Evolutionary conservation across 2,329 filamentous ascomycete species (phyloP).

Genomic region (Mollisiaceae sp.): DNA sequence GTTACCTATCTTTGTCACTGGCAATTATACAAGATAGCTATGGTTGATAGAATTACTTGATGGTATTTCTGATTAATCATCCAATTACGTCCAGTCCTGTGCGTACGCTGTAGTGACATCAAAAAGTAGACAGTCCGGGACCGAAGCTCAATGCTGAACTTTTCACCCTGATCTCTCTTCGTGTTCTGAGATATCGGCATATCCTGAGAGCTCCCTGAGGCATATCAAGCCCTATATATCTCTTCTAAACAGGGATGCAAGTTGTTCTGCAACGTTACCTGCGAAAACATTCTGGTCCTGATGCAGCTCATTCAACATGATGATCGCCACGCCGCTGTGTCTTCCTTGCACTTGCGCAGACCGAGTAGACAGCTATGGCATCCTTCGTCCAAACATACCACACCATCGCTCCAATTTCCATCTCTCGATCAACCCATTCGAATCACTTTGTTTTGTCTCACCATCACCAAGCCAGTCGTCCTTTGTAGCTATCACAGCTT

Average conservation of each 20-base stretch:
- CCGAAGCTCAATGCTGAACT: background rate
- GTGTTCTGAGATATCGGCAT: background rate
- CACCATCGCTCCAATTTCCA: slow-evolving; percentile 10
- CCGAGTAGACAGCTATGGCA: background rate
- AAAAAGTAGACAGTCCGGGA: background rate
- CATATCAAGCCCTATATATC: slow-evolving; percentile 1
- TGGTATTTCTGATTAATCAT: background rate
- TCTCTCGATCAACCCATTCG: slow-evolving; percentile 8
- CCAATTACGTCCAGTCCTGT: background rate
- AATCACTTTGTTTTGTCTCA: background rate
- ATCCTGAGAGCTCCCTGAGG: background rate
- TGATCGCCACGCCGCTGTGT: background rate
- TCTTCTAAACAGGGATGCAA: background rate
- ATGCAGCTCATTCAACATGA: background rate
- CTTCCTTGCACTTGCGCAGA: background rate
- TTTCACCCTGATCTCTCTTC: background rate
- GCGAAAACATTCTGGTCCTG: background rate
- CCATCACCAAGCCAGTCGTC: slow-evolving; percentile 7
- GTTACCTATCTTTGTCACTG: background rate
- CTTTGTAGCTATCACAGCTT: slow-evolving; percentile 3
- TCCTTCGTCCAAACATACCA: slow-evolving; percentile 2
- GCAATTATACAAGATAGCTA: background rate
- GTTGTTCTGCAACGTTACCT: background rate
- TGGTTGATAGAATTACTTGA: background rate
- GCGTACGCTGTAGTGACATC: background rate